These are phyloP conservation scores for Didymella lethalis DNA, from an alignment of 2,329 filamentous ascomycete species.

Conservation along the genomic window DNA sequence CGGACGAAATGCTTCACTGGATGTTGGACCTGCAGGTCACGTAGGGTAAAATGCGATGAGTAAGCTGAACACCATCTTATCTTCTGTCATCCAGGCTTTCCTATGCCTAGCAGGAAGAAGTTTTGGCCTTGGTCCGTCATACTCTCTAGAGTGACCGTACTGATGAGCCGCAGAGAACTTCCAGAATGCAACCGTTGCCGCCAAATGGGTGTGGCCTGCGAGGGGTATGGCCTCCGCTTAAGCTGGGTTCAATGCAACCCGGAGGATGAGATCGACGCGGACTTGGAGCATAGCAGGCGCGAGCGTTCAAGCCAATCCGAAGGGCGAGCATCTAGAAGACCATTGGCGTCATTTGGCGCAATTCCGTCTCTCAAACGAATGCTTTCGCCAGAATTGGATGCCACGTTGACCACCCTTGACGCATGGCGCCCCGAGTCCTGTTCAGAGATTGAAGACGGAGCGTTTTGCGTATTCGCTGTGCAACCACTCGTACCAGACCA, in stretches of 20 bases:
- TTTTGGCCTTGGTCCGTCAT: neutral
- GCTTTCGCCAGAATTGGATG: constrained; percentile 13
- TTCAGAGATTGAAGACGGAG: constrained; percentile 9
- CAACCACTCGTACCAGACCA: neutral
- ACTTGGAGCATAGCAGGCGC: neutral
- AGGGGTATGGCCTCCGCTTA: constrained; percentile 23
- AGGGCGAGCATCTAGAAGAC: constrained; percentile 7
- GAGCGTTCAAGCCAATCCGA: constrained; percentile 1
- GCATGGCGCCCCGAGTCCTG: constrained; percentile 13
- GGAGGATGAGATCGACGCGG: constrained; percentile 3
- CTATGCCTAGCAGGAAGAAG: neutral
- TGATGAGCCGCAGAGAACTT: neutral
- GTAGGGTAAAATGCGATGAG: constrained; percentile 27
- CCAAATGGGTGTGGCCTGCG: constrained; percentile 15
- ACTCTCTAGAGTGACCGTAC: neutral
- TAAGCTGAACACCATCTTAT: constrained; percentile 2
- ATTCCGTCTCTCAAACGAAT: constrained; percentile 1
- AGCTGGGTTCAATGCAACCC: constrained; percentile 21
- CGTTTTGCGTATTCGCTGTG: constrained; percentile 18
- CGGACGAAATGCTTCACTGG: constrained; percentile 26
- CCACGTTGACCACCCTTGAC: constrained; percentile 10
- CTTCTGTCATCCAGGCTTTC: neutral
- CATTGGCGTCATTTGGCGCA: constrained; percentile 1
- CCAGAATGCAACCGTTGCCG: constrained; percentile 16
- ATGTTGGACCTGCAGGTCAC: constrained; percentile 26